Base-by-base conservation (phyloP, 495 filamentous ascomycete genomes). In the Lindgomyces ingoldianus region DNA sequence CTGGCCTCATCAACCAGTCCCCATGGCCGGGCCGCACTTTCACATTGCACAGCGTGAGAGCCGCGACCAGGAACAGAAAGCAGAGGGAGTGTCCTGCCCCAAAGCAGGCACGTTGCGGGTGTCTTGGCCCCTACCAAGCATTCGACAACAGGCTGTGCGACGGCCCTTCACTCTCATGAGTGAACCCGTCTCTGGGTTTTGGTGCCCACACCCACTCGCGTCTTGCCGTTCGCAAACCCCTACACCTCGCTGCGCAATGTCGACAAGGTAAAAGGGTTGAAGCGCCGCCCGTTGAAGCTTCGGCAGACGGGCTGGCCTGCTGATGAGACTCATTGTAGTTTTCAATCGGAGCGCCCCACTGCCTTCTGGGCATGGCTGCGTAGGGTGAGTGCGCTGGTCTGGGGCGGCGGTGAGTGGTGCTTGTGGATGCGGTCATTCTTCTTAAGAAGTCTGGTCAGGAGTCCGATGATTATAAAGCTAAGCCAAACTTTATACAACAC, bases 281-380 rank as follows among this genome's bases (percentile, higher is more conserved):
- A 60, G 62, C 56, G 42, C 55, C 55, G 47, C 41, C 24, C n/a
- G 11, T 33, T 14, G 24, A 3, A 19, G 25, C 14, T 42, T 16
- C 18, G 44, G 30, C 26, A 9, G n/a, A 24, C 19, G 47, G 18
- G 11, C 27, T 27, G n/a, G 59, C 50, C 46, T 54, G 62, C 55
- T 60, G 48, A 22, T 65, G 62, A 60, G 24, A 9, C 55, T 1
- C 21, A 53, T 51, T 30, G 62, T 64, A 65, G 62, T 65, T 65
- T 65, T 65, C 62, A 65, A 65, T 65, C 62, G 25, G 62, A 65
- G 62, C 62, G 62, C 56, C 12, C 9, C 50, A 45, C 30, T 21
- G 16, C 21, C 21, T 19, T 47, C 44, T 47, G 16, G 9, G n/a
- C 14, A 19, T 41, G 29, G 22, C 48, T 4, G 48, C 9, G 48